These are phyloP conservation scores for Stevia rebaudiana DNA, from an alignment of 140 eudicot genomes.

Conservation along the genomic window DNA sequence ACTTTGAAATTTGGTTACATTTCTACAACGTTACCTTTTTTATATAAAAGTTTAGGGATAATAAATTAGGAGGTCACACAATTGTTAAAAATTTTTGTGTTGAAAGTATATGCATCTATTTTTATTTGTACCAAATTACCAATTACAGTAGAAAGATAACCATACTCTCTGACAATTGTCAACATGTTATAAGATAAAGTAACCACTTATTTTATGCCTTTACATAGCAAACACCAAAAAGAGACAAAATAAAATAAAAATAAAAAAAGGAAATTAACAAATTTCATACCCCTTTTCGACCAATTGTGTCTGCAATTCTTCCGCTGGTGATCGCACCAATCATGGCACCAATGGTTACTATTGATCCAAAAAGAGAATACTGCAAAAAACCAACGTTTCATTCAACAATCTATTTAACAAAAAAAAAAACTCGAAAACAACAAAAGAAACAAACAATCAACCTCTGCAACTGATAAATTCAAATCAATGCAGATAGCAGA, in stretches of 20 bases:
- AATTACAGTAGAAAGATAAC: too few relatives aligned
- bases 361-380: slow-evolving; percentile 81
- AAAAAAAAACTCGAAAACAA: background rate
- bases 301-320: slow-evolving; percentile 59
- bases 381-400: slow-evolving; percentile 12
- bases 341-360: slow-evolving; percentile 79
- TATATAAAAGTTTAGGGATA: too few relatives aligned
- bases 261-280: background rate
- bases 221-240: background rate
- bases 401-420: background rate
- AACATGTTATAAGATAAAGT: too few relatives aligned
- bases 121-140: too few relatives aligned
- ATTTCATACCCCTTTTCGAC: slow-evolving; percentile 79
- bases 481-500: slow-evolving; percentile 56
- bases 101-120: too few relatives aligned
- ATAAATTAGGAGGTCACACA: too few relatives aligned
- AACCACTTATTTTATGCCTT: too few relatives aligned
- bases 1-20: too few relatives aligned
- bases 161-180: too few relatives aligned
- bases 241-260: background rate
- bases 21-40: too few relatives aligned
- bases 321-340: slow-evolving; percentile 83
- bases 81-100: too few relatives aligned
- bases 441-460: background rate
- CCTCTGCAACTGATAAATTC: slow-evolving; percentile 59